Conservation (phyloP, 1,284 basidiomycete genomes). For the Trichosporon asahii region DNA sequence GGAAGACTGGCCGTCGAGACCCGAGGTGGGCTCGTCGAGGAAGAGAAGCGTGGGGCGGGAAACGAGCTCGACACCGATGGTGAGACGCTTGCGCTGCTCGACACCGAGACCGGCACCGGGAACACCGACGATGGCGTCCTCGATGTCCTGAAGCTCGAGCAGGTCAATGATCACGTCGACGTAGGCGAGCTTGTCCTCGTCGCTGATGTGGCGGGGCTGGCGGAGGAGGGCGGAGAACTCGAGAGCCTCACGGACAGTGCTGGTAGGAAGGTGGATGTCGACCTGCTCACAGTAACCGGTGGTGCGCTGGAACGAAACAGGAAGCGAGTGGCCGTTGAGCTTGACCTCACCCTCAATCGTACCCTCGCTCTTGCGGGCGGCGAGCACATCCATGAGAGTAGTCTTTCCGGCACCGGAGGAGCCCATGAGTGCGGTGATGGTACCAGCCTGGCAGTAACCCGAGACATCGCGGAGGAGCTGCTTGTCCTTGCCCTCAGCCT, state of each 20-base stretch:
- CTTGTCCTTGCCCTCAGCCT: constrained; percentile 45
- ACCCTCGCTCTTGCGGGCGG: constrained; percentile 49
- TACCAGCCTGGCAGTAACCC: constrained; percentile 57
- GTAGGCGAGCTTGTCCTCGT: constrained; percentile 57
- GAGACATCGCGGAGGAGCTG: constrained; percentile 54
- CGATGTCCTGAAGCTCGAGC: constrained; percentile 55
- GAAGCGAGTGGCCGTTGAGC: constrained; percentile 53
- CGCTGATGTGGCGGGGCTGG: constrained; percentile 64
- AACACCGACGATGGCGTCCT: constrained; percentile 55
- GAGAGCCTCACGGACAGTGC: constrained; percentile 71
- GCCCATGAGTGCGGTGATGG: constrained; percentile 55
- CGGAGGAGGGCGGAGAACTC: constrained; percentile 76
- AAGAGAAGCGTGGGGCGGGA: constrained; percentile 49
- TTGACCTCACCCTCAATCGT: constrained; percentile 51
- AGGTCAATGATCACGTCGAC: constrained; percentile 57
- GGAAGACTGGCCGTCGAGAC: constrained; percentile 61
- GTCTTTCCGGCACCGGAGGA: constrained; percentile 53
- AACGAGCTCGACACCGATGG: constrained; percentile 55
- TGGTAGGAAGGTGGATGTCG: constrained; percentile 43
- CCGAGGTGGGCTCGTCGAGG: constrained; percentile 56
- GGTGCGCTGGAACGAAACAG: constrained; percentile 56
- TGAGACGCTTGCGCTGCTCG: constrained; percentile 56
- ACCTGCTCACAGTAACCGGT: constrained; percentile 54
- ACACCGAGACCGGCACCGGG: constrained; percentile 53
- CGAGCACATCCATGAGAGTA: constrained; percentile 54